Evolutionary conservation across 257 asterid genomes (phyloP), one percentile per base, ranked within the genome.

Genomic region (Ilex aquifolium): DNA sequence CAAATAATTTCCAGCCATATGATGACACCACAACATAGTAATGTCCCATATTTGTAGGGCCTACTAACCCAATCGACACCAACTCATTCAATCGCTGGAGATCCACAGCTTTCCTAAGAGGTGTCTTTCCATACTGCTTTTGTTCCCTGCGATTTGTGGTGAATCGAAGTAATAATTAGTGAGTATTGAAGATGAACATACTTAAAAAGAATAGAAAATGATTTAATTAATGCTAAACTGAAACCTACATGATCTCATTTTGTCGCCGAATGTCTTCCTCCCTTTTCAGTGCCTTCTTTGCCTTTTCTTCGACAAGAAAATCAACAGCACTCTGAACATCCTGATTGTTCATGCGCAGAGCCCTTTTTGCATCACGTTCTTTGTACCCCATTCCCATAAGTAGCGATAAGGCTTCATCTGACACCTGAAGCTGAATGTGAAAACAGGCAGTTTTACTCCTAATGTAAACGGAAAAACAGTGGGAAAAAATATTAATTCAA

Each of bases 321-420:
- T 85, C 93, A 62, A 92, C 74, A 57, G 99, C 94, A 57, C 79
- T 78, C 59, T 83, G 83, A 44, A 85, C 79, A 71, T 87, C 91
- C 79, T 87, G 86, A 72, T 84, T 88, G 77, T 69, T 85, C 87
- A 92, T 82, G 69, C 97, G 88, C 48, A 92, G 90, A n/a, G 99
- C 97, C 75, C 93, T 89, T 79, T 82, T 92, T 65, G 96, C 85
- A 75, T 81, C 80, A 46, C 61, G 78, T 74, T 80, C 94, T 71
- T 78, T 83, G 64, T 83, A 92, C 17, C 96, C 99, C 99, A 92
- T 87, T 77, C 84, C 72, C 87, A 83, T 69, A 62, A 92, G 69
- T 55, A 85, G 60, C 10, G 91, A 82, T 66, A 92, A 74, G 56
- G 85, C 61, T 70, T 92, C 96, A 76, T 92, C 96, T 56, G 96